Conservation (phyloP, 225 moss, liverwort and hornwort genomes). For the Lunularia cruciata region DNA sequence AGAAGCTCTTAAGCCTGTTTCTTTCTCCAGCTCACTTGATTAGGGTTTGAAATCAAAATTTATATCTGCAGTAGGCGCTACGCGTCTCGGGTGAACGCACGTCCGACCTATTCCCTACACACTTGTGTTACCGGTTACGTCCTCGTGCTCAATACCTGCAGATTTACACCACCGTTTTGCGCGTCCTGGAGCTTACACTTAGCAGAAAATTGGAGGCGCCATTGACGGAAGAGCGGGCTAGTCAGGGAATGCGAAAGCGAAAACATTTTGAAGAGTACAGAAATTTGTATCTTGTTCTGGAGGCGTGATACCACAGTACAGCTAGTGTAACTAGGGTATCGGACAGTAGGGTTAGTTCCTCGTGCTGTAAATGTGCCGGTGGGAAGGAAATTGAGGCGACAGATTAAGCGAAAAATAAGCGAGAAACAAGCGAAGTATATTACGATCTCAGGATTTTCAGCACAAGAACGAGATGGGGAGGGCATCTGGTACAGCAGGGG, state of each 20-base stretch:
- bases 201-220: no score
- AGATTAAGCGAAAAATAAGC: background rate
- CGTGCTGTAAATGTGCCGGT: background rate
- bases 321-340: background rate
- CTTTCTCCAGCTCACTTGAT: slow-evolving; percentile 1
- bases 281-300: no score
- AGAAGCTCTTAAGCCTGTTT: no score
- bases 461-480: slow-evolving; percentile 32
- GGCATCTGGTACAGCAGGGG: slow-evolving; percentile 36
- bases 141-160: no score
- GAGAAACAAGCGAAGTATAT: no score
- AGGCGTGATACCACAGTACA: background rate
- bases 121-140: background rate
- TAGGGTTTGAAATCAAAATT: slow-evolving; percentile 2
- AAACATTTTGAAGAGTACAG: no score
- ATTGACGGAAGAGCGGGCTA: no score
- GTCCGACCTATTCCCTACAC: background rate
- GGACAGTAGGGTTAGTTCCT: background rate
- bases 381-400: background rate
- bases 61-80: background rate
- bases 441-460: background rate
- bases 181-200: no score
- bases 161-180: no score
- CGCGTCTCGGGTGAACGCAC: background rate
- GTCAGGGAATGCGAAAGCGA: background rate